phyloP scores from a whole-genome alignment of 2,329 filamentous ascomycete genomes.

The Fusarium sp. region DNA sequence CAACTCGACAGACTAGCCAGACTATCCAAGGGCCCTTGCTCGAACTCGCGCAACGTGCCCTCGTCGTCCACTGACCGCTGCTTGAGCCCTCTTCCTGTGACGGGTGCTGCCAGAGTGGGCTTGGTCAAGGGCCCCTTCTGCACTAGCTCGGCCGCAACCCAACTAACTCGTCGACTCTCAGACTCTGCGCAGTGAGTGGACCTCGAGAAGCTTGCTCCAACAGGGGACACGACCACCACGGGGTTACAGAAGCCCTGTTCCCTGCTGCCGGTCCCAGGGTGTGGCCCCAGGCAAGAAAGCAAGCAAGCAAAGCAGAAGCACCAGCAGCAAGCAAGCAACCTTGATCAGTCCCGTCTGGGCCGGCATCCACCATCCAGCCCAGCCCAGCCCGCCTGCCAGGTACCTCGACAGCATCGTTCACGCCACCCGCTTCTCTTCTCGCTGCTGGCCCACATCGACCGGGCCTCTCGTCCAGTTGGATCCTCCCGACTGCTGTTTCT shows the following conservation, averaged over 20 bases:
- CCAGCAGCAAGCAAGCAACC: conserved; percentile 25
- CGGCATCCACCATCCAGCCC: conserved; percentile 26
- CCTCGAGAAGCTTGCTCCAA: conserved; percentile 13
- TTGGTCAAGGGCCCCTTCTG: conserved; percentile 36
- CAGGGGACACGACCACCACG: conserved; percentile 9
- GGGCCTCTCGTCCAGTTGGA: conserved; percentile 30
- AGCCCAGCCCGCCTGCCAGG: conserved; percentile 29
- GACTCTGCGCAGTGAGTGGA: conserved; percentile 16
- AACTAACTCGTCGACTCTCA: not conserved
- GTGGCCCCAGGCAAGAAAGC: not conserved
- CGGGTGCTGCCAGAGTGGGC: conserved; percentile 40
- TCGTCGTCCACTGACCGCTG: conserved; percentile 43
- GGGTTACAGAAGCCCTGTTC: conserved; percentile 15
- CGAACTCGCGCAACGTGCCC: conserved; percentile 31
- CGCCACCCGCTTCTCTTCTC: conserved; percentile 45
- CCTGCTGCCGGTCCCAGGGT: not conserved
- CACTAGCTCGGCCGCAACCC: conserved; percentile 37
- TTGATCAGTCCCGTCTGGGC: conserved; percentile 11
- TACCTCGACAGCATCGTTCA: conserved; percentile 40
- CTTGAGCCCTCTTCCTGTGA: conserved; percentile 38
- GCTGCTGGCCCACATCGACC: conserved; percentile 36
- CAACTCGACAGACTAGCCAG: conserved; percentile 8
- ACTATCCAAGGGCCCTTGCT: conserved; percentile 26
- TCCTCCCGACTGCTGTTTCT: conserved; percentile 10
- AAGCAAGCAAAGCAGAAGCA: not conserved